phyloP scores from a whole-genome alignment of 2,329 filamentous ascomycete genomes.

The Atkinsonella texensis region DNA sequence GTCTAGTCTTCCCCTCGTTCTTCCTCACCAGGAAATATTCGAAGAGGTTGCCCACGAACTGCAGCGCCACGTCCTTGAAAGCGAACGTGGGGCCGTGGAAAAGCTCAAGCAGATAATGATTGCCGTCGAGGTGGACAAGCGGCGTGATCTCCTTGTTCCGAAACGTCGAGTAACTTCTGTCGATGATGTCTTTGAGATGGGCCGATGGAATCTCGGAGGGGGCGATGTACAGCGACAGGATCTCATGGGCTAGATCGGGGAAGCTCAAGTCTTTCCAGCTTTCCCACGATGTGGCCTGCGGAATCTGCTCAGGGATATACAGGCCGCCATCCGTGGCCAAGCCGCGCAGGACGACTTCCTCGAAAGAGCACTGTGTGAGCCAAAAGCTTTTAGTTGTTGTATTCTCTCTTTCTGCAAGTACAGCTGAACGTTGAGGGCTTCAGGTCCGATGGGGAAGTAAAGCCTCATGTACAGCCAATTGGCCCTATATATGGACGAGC shows the following conservation, averaged over 20 bases:
- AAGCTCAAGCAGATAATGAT: slow-evolving; percentile 79
- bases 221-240: slow-evolving; percentile 83
- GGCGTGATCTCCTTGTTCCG: slow-evolving; percentile 68
- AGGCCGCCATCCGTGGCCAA: slow-evolving; percentile 78
- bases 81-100: slow-evolving; percentile 95
- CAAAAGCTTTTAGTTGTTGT: background rate
- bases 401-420: background rate
- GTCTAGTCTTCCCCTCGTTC: slow-evolving; percentile 56
- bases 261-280: slow-evolving; percentile 72
- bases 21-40: slow-evolving; percentile 72
- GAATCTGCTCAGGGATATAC: slow-evolving; percentile 78
- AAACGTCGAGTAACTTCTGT: slow-evolving; percentile 82
- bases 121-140: slow-evolving; percentile 58
- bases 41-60: slow-evolving; percentile 93
- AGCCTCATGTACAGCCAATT: background rate
- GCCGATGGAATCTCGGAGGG: slow-evolving; percentile 64
- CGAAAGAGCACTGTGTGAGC: slow-evolving; percentile 61
- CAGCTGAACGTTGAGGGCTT: too few relatives aligned
- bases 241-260: slow-evolving; percentile 68
- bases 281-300: slow-evolving; percentile 22
- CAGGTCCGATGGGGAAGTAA: too few relatives aligned
- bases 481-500: background rate
- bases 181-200: slow-evolving; percentile 74
- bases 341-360: slow-evolving; percentile 81
- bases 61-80: slow-evolving; percentile 93